Evolutionary conservation across 768 basidiomycete genomes (phyloP).

Genomic region (Pulveroboletus ravenelii): DNA sequence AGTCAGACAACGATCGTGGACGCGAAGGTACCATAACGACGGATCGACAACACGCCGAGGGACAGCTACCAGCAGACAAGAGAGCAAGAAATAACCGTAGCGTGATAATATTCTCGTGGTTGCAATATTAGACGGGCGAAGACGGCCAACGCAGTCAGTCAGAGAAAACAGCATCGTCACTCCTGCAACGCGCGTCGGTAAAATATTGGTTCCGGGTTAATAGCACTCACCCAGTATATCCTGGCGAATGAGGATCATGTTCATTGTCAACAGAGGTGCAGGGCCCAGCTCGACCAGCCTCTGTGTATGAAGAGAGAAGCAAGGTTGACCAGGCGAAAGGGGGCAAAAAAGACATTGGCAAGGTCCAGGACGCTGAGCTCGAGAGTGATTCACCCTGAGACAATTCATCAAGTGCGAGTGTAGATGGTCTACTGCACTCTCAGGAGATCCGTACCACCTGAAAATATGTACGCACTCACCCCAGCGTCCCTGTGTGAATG

Average conservation of each 20-base stretch:
- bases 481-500: neutral
- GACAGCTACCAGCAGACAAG: constrained; percentile 25
- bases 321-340: neutral
- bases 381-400: neutral
- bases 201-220: neutral
- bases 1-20: constrained; percentile 35
- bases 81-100: constrained; percentile 20
- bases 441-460: neutral
- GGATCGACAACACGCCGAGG: constrained; percentile 33
- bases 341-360: neutral
- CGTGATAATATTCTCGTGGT: constrained; percentile 3
- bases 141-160: constrained; percentile 26
- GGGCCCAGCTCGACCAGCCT: constrained; percentile 1
- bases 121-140: constrained; percentile 27
- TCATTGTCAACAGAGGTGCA: constrained; percentile 15
- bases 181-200: constrained; percentile 11
- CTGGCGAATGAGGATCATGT: constrained; percentile 14
- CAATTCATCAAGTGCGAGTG: neutral
- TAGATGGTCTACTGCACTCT: neutral
- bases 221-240: constrained; percentile 19
- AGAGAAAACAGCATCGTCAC: constrained; percentile 22
- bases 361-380: neutral
- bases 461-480: neutral
- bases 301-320: neutral
- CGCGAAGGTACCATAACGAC: constrained; percentile 35